Percentiles rank a stretch among this genome's conserved stretches.
Conservation (phyloP, 2,329 filamentous ascomycete species). For the Cylindrodendrum hubeiense region DNA sequence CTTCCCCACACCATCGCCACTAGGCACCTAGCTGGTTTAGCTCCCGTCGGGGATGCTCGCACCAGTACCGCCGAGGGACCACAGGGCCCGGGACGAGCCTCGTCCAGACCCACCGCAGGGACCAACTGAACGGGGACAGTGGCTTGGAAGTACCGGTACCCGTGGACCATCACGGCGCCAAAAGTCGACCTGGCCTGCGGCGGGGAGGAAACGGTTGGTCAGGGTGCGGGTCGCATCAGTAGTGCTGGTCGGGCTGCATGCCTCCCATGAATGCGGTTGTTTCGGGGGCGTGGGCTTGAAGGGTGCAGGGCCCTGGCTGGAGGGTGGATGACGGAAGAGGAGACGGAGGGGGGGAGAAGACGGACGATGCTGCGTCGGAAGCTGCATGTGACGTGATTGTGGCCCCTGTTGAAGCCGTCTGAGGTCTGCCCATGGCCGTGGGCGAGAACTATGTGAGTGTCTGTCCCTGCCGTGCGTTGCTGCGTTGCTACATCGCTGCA, state of each 20-base stretch:
- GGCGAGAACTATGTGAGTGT: not conserved
- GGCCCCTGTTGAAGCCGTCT: slow-evolving; percentile 18
- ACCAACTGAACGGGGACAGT: not conserved
- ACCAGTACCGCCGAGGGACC: slow-evolving; percentile 9
- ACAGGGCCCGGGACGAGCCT: slow-evolving; percentile 27
- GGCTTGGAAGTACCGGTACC: slow-evolving; percentile 28
- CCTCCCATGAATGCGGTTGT: slow-evolving; percentile 20
- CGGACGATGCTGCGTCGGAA: slow-evolving; percentile 18
- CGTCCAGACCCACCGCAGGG: slow-evolving; percentile 8
- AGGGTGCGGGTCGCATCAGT: slow-evolving; percentile 20
- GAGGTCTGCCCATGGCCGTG: slow-evolving; percentile 15
- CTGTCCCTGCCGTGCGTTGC: not conserved
- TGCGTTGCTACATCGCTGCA: no score
- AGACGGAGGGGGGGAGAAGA: not conserved
- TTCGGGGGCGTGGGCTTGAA: not conserved
- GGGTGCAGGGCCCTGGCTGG: not conserved
- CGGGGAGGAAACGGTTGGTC: slow-evolving; percentile 16
- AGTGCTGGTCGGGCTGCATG: slow-evolving; percentile 23
- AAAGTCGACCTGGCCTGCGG: not conserved
- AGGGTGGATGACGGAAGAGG: not conserved
- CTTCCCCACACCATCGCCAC: slow-evolving; percentile 19
- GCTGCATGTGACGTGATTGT: slow-evolving; percentile 23
- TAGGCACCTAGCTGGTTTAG: slow-evolving; percentile 13
- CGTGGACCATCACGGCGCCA: slow-evolving; percentile 19
- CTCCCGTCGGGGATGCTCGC: slow-evolving; percentile 19